A percentile compares a stretch with the other conserved stretches of the same genome.
phyloP scores from a whole-genome alignment of 257 asterid genomes.

The Nicotiana sylvestris region DNA sequence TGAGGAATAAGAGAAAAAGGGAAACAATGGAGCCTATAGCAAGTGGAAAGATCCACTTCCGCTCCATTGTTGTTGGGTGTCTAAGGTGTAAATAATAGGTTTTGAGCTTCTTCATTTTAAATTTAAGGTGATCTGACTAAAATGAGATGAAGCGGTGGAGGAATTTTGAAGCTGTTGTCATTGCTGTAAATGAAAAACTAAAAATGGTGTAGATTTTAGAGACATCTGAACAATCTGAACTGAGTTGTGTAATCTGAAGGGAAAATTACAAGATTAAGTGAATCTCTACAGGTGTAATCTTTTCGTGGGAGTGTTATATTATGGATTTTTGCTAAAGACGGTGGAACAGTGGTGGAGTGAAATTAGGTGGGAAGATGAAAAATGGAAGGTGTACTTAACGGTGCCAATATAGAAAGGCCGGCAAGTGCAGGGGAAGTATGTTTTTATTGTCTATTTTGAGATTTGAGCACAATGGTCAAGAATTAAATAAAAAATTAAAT shows the following conservation, averaged over 20 bases:
- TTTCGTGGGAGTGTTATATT: background rate
- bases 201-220: too few relatives aligned
- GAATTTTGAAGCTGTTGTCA: too few relatives aligned
- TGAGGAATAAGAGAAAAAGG: slow-evolving; percentile 57
- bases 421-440: background rate
- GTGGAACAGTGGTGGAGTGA: background rate
- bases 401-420: background rate
- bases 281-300: background rate
- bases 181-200: too few relatives aligned
- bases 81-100: slow-evolving; percentile 66
- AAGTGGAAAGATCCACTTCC: slow-evolving; percentile 84
- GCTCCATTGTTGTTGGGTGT: slow-evolving; percentile 63
- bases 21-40: slow-evolving; percentile 65
- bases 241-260: background rate
- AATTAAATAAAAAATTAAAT: too few relatives aligned
- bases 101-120: slow-evolving; percentile 73
- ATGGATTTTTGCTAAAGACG: background rate
- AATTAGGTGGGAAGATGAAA: background rate
- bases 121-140: too few relatives aligned
- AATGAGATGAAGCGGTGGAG: too few relatives aligned
- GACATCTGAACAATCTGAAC: too few relatives aligned
- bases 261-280: background rate
- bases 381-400: background rate
- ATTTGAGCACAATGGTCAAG: background rate
- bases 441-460: background rate